Conservation (phyloP, 768 basidiomycete genomes). For the Postia placenta region DNA sequence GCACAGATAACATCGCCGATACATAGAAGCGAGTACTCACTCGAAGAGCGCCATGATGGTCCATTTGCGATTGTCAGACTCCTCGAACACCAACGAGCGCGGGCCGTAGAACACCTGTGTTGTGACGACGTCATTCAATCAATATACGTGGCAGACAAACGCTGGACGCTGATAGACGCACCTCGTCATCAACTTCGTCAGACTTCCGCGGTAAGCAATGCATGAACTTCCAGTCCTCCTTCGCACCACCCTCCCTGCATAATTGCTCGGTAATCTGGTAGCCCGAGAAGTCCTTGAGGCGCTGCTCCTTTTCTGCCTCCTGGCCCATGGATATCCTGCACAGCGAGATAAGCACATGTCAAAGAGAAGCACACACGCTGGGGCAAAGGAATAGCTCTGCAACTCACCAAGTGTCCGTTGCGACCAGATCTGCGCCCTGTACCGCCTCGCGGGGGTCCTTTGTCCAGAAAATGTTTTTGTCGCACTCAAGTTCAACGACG, state of each 20-base stretch:
- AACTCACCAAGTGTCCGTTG: conserved; percentile 92
- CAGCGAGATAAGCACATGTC: not conserved
- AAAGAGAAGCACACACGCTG: not conserved
- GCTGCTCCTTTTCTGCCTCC: conserved; percentile 86
- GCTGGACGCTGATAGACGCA: conserved; percentile 24
- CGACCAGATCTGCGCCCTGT: conserved; percentile 84
- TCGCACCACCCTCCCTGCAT: conserved; percentile 75
- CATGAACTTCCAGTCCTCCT: conserved; percentile 88
- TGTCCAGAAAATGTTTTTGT: conserved; percentile 68
- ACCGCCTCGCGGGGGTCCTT: conserved; percentile 83
- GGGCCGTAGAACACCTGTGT: conserved; percentile 85
- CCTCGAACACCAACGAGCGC: conserved; percentile 87
- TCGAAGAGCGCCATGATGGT: conserved; percentile 91
- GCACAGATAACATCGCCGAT: too few species aligned
- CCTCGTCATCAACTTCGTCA: conserved; percentile 95
- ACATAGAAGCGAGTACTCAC: conserved; percentile 37
- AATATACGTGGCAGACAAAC: not conserved
- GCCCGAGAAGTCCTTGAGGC: conserved; percentile 80
- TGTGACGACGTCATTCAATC: not conserved
- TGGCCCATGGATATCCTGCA: conserved; percentile 98
- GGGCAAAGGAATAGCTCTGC: too few species aligned
- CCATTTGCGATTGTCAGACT: conserved; percentile 97
- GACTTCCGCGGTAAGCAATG: conserved; percentile 93
- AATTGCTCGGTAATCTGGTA: conserved; percentile 92
- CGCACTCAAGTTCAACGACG: conserved; percentile 69